Conservation (phyloP, 352 stramenopile species). For the Lagenidium giganteum region DNA sequence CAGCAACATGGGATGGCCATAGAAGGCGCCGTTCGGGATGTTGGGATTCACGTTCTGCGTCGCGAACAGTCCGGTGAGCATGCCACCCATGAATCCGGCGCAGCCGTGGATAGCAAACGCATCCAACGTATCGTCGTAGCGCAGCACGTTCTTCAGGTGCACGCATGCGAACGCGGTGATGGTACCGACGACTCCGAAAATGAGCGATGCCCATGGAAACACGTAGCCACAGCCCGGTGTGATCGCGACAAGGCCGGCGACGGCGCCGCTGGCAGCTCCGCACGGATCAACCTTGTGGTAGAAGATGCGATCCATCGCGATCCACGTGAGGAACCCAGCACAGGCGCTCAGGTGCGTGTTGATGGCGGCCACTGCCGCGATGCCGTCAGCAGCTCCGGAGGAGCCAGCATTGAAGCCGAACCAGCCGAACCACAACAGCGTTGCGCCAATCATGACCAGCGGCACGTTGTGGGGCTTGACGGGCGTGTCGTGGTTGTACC, state of each 20-base stretch:
- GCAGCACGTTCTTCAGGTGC: constrained; percentile 15
- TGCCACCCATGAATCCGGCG: constrained; percentile 16
- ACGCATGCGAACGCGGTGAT: constrained; percentile 8
- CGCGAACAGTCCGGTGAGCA: constrained; percentile 26
- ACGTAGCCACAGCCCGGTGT: constrained; percentile 24
- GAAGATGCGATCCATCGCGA: constrained; percentile 9
- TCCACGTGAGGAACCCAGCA: constrained; percentile 22
- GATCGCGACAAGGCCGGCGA: constrained; percentile 22
- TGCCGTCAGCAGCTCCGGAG: constrained; percentile 8
- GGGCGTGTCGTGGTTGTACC: constrained; percentile 16
- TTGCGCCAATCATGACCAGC: constrained; percentile 28
- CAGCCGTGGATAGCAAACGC: constrained; percentile 23
- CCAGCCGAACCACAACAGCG: constrained; percentile 32
- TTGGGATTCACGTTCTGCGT: constrained; percentile 11
- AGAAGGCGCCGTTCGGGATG: constrained; percentile 7
- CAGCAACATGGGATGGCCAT: constrained; percentile 6
- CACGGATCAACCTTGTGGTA: constrained; percentile 17
- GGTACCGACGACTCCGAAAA: constrained; percentile 20
- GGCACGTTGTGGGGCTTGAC: constrained; percentile 30
- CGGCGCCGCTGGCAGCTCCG: constrained; percentile 13
- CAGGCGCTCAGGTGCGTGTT: constrained; percentile 21
- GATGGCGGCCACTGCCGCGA: constrained; percentile 21
- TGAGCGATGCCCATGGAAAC: constrained; percentile 14
- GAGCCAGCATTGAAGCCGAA: constrained; percentile 32
- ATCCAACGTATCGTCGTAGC: constrained; percentile 28